Conservation (phyloP, 768 basidiomycete genomes). For the Nevesoporus exiguus region DNA sequence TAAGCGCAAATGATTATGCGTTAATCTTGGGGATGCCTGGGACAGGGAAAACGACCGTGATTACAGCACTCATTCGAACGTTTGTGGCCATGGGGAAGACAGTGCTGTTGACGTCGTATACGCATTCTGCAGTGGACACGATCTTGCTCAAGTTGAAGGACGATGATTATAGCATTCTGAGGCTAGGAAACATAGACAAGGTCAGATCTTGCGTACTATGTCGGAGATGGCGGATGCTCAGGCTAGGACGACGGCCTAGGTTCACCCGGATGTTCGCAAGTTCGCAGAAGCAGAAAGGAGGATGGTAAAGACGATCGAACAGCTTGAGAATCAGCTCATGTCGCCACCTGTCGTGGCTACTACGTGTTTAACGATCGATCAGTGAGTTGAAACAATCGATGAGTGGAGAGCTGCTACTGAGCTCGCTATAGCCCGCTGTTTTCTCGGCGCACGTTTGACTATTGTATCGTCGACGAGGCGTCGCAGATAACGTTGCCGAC, state of each 20-base stretch:
- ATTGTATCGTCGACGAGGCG: constrained; percentile 97
- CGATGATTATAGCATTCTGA: constrained; percentile 69
- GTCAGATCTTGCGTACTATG: constrained; percentile 36
- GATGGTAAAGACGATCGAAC: constrained; percentile 65
- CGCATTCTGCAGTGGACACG: constrained; percentile 98
- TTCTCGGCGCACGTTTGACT: constrained; percentile 81
- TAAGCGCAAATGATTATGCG: constrained; percentile 85
- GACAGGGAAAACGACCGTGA: constrained; percentile 95
- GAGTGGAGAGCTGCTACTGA: constrained; percentile 4
- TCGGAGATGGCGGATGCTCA: background rate
- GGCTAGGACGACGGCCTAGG: constrained; percentile 39
- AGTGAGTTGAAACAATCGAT: constrained; percentile 51
- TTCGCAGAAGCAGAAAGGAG: constrained; percentile 61
- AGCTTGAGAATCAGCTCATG: constrained; percentile 81
- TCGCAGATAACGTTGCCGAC: constrained; percentile 97
- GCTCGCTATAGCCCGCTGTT: constrained; percentile 66
- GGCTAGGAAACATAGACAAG: constrained; percentile 92
- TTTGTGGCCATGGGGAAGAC: constrained; percentile 81
- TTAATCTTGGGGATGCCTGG: constrained; percentile 97
- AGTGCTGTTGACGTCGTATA: constrained; percentile 88
- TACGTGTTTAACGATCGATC: constrained; percentile 90
- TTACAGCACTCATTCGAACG: constrained; percentile 80
- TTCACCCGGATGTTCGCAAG: constrained; percentile 76
- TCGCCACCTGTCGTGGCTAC: constrained; percentile 92
- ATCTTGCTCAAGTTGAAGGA: constrained; percentile 79